Percentiles rank a stretch among this genome's conserved stretches.
Conservation (phyloP, 2,329 filamentous ascomycete species). For the Emmonsia crescens region DNA sequence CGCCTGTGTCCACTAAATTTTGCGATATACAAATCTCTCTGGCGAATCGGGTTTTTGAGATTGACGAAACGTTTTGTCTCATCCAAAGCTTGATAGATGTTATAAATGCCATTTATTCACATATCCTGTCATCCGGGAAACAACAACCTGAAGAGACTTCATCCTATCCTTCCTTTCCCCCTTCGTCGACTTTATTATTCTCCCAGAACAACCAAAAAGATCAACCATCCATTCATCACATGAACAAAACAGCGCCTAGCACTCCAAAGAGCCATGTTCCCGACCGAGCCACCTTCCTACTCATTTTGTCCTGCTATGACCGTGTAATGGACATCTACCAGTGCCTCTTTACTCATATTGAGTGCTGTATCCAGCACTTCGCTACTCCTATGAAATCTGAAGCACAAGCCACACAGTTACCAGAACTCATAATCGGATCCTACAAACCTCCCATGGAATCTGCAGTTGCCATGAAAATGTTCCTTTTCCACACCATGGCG, state of each 20-base stretch:
- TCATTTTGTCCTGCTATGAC: neutral
- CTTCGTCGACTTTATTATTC: neutral
- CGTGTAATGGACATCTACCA: neutral
- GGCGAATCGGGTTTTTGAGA: neutral
- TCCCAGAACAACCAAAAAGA: neutral
- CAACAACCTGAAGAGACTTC: neutral
- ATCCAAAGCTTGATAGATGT: neutral
- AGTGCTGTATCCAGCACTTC: neutral
- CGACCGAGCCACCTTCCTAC: neutral
- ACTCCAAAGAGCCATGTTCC: neutral
- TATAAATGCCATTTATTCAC: neutral
- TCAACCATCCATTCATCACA: neutral
- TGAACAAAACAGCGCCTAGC: too few species aligned
- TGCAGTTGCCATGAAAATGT: constrained; percentile 1
- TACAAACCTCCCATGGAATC: neutral
- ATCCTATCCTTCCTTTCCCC: neutral
- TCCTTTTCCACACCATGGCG: neutral
- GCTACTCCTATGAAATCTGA: neutral
- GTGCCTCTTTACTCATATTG: neutral
- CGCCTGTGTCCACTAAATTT: neutral
- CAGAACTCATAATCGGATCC: neutral
- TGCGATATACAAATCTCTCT: neutral
- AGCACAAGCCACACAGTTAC: neutral
- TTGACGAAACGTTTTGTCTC: neutral
- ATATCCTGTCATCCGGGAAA: neutral